Conservation (phyloP, 192 early-diverging fungal genomes). For the Backusella psychrophila region DNA sequence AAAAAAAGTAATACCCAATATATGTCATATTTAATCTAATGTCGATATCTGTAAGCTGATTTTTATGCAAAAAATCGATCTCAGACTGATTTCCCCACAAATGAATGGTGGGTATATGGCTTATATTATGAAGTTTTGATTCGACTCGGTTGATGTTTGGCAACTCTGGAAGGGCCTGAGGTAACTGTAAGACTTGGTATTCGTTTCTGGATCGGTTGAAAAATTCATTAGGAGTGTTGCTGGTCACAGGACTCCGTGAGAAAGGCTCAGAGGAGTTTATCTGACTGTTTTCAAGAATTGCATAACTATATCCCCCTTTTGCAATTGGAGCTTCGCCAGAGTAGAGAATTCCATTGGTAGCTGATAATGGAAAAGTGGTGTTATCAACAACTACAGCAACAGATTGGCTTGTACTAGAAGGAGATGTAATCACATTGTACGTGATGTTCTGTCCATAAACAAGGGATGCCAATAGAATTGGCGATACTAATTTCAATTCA, state of each 20-base stretch:
- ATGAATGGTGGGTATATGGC: conserved; percentile 12
- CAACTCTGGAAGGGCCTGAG: not conserved
- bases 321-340: conserved; percentile 7
- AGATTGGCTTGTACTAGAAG: not conserved
- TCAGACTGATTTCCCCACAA: not conserved
- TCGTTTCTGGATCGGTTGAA: not conserved
- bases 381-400: conserved; percentile 1
- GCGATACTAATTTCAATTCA: not conserved
- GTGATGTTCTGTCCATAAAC: conserved; percentile 10
- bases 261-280: not conserved
- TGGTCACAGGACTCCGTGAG: not conserved
- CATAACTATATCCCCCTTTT: not conserved
- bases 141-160: not conserved
- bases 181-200: not conserved
- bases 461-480: not conserved
- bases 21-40: not conserved
- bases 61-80: not conserved
- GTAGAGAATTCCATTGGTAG: not conserved
- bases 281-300: not conserved
- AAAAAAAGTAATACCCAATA: conserved; percentile 3
- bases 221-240: conserved; percentile 1
- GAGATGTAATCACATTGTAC: conserved; percentile 4
- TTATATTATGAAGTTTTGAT: not conserved
- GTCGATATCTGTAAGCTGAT: not conserved
- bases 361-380: not conserved